Evolutionary conservation across 2,329 filamentous ascomycete genomes (phyloP).

Genomic region (Verticillium tricorpus): DNA sequence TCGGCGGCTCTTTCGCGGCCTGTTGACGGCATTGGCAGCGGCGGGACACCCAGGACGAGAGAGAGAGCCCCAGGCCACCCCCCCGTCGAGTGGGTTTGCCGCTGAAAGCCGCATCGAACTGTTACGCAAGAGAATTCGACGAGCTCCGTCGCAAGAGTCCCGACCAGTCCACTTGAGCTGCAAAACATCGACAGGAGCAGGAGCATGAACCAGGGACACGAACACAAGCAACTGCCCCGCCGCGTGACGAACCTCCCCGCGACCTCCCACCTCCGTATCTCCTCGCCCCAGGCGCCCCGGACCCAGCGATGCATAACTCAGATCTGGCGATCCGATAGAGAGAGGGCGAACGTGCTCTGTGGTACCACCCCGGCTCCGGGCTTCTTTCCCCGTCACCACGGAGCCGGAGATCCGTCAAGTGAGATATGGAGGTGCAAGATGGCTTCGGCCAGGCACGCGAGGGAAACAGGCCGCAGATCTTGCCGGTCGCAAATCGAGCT

Average conservation of each 20-base stretch:
- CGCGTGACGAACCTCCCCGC: not conserved
- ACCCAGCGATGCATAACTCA: not conserved
- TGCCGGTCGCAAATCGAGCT: not conserved
- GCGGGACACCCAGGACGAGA: not conserved
- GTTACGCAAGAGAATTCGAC: constrained; percentile 2
- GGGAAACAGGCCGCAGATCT: not conserved
- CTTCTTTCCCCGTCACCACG: not conserved
- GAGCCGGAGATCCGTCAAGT: not conserved
- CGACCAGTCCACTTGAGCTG: not conserved
- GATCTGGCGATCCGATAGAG: not conserved
- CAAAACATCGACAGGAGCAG: not conserved
- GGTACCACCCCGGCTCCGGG: not conserved
- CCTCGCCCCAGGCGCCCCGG: not conserved
- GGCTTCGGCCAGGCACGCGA: not conserved
- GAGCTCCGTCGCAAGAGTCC: not conserved
- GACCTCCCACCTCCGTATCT: not conserved
- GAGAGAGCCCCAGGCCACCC: not conserved
- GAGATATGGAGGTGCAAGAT: not conserved
- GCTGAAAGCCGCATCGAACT: not conserved
- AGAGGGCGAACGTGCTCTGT: not conserved
- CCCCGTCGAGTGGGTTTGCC: not conserved
- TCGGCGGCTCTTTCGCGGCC: constrained; percentile 2
- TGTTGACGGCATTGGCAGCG: constrained; percentile 2
- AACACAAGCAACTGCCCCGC: not conserved
- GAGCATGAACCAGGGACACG: not conserved